Percentiles rank a stretch among this genome's conserved stretches.
Conservation (phyloP, 1,284 basidiomycete genomes). For the Sparassis latifolia region DNA sequence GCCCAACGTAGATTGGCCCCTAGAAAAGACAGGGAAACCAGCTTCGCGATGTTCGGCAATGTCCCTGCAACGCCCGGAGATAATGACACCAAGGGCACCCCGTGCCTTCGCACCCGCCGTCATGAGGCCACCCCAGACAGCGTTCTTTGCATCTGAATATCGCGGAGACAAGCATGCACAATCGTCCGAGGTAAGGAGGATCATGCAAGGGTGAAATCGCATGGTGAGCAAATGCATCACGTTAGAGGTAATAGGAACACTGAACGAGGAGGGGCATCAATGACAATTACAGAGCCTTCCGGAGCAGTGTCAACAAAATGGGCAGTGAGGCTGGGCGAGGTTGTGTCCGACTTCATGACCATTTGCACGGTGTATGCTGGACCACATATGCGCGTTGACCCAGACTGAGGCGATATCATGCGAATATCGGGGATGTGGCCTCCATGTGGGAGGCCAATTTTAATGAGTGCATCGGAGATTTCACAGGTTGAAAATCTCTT, state of each 20-base stretch:
- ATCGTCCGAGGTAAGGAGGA: neutral
- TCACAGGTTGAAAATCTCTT: constrained; percentile 66
- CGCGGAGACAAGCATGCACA: neutral
- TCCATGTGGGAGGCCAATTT: constrained; percentile 70
- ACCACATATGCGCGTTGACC: constrained; percentile 48
- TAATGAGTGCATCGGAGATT: constrained; percentile 88
- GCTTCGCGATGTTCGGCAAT: constrained; percentile 67
- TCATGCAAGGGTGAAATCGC: constrained; percentile 2
- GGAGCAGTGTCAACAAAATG: constrained; percentile 87
- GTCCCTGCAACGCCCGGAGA: constrained; percentile 83
- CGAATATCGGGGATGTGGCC: constrained; percentile 82
- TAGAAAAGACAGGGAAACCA: constrained; percentile 73
- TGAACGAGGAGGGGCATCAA: constrained; percentile 72
- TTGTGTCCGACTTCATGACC: constrained; percentile 57
- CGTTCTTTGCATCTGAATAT: constrained; percentile 64
- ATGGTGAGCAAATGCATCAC: constrained; percentile 5
- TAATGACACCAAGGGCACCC: constrained; percentile 67
- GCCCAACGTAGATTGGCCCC: constrained; percentile 81
- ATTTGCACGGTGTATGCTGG: constrained; percentile 91
- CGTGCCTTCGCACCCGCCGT: constrained; percentile 74
- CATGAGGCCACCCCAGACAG: constrained; percentile 92
- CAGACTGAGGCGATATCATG: constrained; percentile 41
- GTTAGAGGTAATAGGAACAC: constrained; percentile 12
- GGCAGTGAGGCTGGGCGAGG: constrained; percentile 58
- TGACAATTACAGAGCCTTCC: constrained; percentile 63